Evolutionary conservation across 495 filamentous ascomycete species (phyloP).

Genomic region (Talaromyces trachyspermus): DNA sequence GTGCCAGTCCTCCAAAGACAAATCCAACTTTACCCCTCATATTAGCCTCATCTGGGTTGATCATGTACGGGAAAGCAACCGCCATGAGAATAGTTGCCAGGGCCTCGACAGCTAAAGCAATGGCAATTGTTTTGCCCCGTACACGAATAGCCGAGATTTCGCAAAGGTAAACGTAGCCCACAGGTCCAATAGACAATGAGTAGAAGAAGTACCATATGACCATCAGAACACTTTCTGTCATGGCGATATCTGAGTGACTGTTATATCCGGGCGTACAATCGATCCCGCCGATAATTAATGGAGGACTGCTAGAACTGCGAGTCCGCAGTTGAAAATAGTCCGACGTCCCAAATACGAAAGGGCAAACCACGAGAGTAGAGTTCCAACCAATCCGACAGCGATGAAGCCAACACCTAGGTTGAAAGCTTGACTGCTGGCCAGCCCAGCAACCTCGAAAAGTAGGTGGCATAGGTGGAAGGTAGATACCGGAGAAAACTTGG

Average conservation of each 20-base stretch:
- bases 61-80: conserved; percentile 59
- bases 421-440: conserved; percentile 34
- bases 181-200: conserved; percentile 49
- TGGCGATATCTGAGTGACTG: conserved; percentile 40
- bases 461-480: conserved; percentile 44
- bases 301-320: conserved; percentile 39
- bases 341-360: conserved; percentile 40
- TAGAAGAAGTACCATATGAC: no score
- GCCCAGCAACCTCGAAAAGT: conserved; percentile 58
- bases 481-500: conserved; percentile 32
- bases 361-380: conserved; percentile 17
- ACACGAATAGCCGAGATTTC: conserved; percentile 51
- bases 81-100: conserved; percentile 53
- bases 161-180: conserved; percentile 55
- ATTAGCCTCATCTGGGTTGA: conserved; percentile 59
- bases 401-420: conserved; percentile 20
- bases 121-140: conserved; percentile 52
- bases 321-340: conserved; percentile 42
- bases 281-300: conserved; percentile 54
- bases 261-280: conserved; percentile 48
- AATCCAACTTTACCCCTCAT: conserved; percentile 60
- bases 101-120: conserved; percentile 54
- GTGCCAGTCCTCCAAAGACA: conserved; percentile 54
- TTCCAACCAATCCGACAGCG: conserved; percentile 21
- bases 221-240: no score